phyloP scores from a whole-genome alignment of 1,284 basidiomycete species.

The Cryptococcus maquisensis region DNA sequence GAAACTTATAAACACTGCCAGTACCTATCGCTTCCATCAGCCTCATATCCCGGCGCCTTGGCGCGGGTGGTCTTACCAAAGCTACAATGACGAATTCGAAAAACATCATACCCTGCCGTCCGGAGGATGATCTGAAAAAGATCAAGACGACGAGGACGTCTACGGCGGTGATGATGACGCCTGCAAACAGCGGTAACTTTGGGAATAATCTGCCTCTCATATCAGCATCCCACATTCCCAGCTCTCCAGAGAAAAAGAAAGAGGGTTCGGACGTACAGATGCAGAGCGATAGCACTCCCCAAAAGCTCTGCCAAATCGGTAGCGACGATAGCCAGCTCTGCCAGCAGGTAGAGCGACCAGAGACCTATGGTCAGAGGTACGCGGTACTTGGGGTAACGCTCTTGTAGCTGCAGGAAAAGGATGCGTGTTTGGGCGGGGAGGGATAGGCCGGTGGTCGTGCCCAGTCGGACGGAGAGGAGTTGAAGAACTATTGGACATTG shows the following conservation, averaged over 20 bases:
- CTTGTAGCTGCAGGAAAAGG: conserved; percentile 62
- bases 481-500: conserved; percentile 30
- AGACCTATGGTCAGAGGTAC: conserved; percentile 41
- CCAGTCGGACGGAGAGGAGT: conserved; percentile 51
- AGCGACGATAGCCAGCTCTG: conserved; percentile 78
- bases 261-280: conserved; percentile 52
- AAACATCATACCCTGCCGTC: conserved; percentile 50
- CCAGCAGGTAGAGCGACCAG: conserved; percentile 52
- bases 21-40: conserved; percentile 55
- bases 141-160: conserved; percentile 67
- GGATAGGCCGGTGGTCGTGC: conserved; percentile 51
- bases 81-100: conserved; percentile 71
- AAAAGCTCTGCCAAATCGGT: conserved; percentile 62
- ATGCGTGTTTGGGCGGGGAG: conserved; percentile 60
- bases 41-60: too few relatives aligned
- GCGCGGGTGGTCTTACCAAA: too few relatives aligned
- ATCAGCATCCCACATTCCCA: neutral
- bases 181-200: conserved; percentile 68
- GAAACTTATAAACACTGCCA: conserved; percentile 78
- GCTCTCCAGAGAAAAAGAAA: too few relatives aligned
- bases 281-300: conserved; percentile 72
- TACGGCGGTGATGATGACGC: conserved; percentile 73
- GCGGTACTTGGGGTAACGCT: conserved; percentile 64
- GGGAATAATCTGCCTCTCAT: conserved; percentile 61
- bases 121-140: conserved; percentile 42